Percentiles rank a stretch among this genome's conserved stretches.
Conservation (phyloP, 2,329 filamentous ascomycete species). For the Botrytis porri region DNA sequence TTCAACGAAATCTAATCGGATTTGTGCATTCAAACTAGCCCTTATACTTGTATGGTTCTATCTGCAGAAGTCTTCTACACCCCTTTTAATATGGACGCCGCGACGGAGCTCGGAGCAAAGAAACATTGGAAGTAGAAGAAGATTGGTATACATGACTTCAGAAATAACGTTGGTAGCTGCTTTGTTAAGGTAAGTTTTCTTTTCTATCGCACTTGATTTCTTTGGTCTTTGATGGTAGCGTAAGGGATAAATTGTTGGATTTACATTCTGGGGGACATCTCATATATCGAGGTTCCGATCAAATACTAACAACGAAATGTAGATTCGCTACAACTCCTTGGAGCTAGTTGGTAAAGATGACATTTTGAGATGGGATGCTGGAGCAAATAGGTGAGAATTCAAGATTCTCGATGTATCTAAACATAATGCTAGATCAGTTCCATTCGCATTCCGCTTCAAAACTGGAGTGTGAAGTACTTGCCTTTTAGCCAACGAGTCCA, state of each 20-base stretch:
- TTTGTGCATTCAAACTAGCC: no score
- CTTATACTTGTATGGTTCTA: background rate
- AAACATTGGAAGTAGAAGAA: background rate
- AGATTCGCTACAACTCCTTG: background rate
- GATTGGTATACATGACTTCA: background rate
- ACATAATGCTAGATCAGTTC: no score
- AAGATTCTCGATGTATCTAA: no score
- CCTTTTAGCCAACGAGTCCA: background rate
- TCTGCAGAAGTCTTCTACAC: background rate
- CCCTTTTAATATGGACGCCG: background rate
- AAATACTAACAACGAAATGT: background rate
- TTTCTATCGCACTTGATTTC: background rate
- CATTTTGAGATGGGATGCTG: background rate
- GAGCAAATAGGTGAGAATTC: background rate
- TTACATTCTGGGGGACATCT: no score
- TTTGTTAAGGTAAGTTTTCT: background rate
- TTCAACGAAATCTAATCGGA: no score
- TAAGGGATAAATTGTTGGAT: background rate
- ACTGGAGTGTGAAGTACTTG: background rate
- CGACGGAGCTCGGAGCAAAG: background rate
- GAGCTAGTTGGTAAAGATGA: background rate
- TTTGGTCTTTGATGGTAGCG: background rate
- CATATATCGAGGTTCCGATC: background rate
- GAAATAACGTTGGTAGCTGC: background rate
- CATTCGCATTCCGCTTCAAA: background rate